Conservation (phyloP, 2,329 filamentous ascomycete genomes). For the Fusarium miscanthi region DNA sequence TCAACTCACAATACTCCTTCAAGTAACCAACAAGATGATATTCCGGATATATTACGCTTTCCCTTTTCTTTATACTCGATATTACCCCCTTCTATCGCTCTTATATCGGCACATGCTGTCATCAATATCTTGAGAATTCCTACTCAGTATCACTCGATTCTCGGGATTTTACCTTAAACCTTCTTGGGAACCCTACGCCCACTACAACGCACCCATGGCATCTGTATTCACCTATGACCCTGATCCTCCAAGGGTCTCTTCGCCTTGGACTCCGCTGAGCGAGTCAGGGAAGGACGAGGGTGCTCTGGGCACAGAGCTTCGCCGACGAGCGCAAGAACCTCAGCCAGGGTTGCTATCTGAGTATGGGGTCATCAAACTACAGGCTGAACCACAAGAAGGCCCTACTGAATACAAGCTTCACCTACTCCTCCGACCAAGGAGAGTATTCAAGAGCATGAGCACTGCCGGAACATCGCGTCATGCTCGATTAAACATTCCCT, state of each 20-base stretch:
- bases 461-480: constrained; percentile 57
- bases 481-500: constrained; percentile 26
- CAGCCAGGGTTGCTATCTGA: constrained; percentile 62
- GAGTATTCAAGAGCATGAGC: constrained; percentile 77
- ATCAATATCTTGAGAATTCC: constrained; percentile 35
- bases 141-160: not conserved
- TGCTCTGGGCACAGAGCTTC: constrained; percentile 22
- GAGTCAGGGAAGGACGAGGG: constrained; percentile 53
- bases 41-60: constrained; percentile 28
- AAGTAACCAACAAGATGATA: constrained; percentile 43
- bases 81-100: constrained; percentile 13
- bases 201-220: constrained; percentile 69
- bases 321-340: constrained; percentile 39
- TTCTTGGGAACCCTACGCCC: not conserved
- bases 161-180: not conserved
- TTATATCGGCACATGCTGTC: constrained; percentile 19
- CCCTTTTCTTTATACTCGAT: constrained; percentile 27
- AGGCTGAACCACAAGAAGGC: constrained; percentile 92
- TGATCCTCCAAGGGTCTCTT: constrained; percentile 86
- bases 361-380: constrained; percentile 78
- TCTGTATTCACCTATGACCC: constrained; percentile 97
- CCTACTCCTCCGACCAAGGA: constrained; percentile 81
- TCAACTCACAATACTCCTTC: constrained; percentile 8
- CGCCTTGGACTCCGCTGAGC: constrained; percentile 81
- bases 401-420: constrained; percentile 98